These are phyloP conservation scores for Lolium perenne DNA, from an alignment of 176 grass and related monocot genomes.

Conservation along the genomic window DNA sequence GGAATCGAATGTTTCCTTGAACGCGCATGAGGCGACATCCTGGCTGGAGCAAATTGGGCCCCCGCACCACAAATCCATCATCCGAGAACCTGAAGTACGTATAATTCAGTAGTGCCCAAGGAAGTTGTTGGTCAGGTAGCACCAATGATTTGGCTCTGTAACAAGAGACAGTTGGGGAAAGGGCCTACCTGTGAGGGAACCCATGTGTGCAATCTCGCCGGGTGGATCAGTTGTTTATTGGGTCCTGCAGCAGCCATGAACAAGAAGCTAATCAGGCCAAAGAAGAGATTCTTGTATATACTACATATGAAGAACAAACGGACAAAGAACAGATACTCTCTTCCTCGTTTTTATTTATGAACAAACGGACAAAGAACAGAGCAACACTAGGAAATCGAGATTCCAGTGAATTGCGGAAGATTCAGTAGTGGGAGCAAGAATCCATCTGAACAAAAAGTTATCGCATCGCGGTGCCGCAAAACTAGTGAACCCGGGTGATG, in stretches of 20 bases:
- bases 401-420: too few relatives aligned
- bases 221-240: background rate
- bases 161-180: background rate
- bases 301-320: too few relatives aligned
- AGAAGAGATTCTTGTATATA: background rate
- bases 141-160: background rate
- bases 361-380: too few relatives aligned
- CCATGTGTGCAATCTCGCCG: constrained; percentile 35
- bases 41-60: constrained; percentile 46
- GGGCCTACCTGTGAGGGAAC: constrained; percentile 41
- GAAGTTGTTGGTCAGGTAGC: background rate
- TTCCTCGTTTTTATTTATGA: too few relatives aligned
- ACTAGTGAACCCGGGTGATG: too few relatives aligned
- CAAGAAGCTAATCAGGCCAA: background rate
- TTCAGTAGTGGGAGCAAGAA: too few relatives aligned
- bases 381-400: too few relatives aligned
- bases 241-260: background rate
- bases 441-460: too few relatives aligned
- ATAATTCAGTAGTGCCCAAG: background rate
- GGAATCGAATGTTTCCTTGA: constrained; percentile 41
- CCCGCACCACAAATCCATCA: constrained; percentile 53
- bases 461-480: too few relatives aligned
- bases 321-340: too few relatives aligned
- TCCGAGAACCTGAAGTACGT: constrained; percentile 44
- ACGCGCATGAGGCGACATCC: constrained; percentile 32